These are phyloP conservation scores for Camelina neglecta DNA, from an alignment of 345 rosid species.

Conservation along the genomic window DNA sequence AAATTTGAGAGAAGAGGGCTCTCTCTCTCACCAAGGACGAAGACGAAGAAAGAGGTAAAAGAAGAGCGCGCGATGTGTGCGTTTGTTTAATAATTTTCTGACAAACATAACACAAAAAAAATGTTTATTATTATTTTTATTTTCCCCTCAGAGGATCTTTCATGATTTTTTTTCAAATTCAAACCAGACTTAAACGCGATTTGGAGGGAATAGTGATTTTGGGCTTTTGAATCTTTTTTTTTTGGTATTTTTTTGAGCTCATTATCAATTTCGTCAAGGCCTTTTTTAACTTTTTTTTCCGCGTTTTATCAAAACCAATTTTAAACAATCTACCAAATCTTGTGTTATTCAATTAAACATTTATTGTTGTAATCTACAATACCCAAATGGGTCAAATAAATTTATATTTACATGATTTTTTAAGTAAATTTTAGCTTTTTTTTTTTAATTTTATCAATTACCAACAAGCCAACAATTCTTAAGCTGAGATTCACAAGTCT, in stretches of 20 bases:
- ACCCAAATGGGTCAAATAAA: not conserved
- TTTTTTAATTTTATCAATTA: not conserved
- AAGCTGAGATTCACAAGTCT: slow-evolving; percentile 58
- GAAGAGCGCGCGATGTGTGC: slow-evolving; percentile 46
- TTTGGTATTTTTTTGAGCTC: slow-evolving; percentile 9
- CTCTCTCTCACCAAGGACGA: not conserved
- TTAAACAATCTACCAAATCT: not conserved
- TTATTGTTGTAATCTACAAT: too few species aligned
- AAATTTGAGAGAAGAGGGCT: slow-evolving; percentile 17
- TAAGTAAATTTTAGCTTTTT: too few species aligned
- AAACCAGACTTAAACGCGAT: slow-evolving; percentile 27
- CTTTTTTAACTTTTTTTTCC: slow-evolving; percentile 1
- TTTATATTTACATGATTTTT: slow-evolving; percentile 1
- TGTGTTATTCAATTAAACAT: not conserved
- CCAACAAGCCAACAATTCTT: slow-evolving; percentile 65
- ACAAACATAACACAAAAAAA: not conserved
- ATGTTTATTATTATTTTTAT: not conserved
- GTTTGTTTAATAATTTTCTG: slow-evolving; percentile 37
- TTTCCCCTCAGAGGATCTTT: not conserved
- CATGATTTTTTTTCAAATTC: slow-evolving; percentile 36
- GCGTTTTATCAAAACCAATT: not conserved
- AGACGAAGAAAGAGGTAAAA: not conserved
- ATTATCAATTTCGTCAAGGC: slow-evolving; percentile 6
- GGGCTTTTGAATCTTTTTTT: slow-evolving; percentile 24
- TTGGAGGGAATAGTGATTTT: slow-evolving; percentile 46